Conservation (phyloP, 352 stramenopile species). For the Globisporangium spinosum region DNA sequence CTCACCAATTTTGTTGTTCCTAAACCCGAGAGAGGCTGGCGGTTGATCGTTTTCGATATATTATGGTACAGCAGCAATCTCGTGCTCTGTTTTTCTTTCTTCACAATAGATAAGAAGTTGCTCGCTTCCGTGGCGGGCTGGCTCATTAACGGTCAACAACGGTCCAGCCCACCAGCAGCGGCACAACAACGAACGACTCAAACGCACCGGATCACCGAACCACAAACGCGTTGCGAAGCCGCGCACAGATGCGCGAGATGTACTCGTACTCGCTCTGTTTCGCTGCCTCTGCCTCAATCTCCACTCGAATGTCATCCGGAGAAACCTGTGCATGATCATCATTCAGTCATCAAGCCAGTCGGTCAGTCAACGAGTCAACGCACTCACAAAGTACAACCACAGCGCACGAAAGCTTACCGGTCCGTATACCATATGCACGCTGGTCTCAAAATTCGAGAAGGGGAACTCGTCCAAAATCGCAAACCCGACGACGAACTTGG, state of each 20-base stretch:
- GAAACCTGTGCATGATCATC: conserved; percentile 38
- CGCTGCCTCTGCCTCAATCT: conserved; percentile 41
- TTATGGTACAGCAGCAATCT: conserved; percentile 37
- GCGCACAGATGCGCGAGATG: conserved; percentile 47
- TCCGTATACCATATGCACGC: conserved; percentile 42
- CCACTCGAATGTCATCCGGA: conserved; percentile 34
- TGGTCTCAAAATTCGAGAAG: conserved; percentile 43
- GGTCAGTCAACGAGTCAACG: background rate
- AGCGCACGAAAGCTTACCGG: conserved; percentile 29
- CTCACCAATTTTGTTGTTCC: background rate
- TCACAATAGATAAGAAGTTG: conserved; percentile 39
- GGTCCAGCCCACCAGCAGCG: conserved; percentile 4
- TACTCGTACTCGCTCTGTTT: conserved; percentile 41
- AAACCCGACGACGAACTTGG: conserved; percentile 54
- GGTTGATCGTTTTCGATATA: conserved; percentile 30
- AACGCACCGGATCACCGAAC: conserved; percentile 21
- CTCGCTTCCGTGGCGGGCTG: background rate
- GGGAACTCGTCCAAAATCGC: conserved; percentile 46
- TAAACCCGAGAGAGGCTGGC: conserved; percentile 8
- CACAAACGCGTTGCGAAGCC: conserved; percentile 45
- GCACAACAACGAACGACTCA: conserved; percentile 13
- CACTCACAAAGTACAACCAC: background rate
- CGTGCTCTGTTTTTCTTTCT: conserved; percentile 3
- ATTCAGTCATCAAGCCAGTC: conserved; percentile 3
- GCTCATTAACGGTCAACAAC: conserved; percentile 6